Conservation (phyloP, 2,329 filamentous ascomycete genomes). For the Curvularia sp. region DNA sequence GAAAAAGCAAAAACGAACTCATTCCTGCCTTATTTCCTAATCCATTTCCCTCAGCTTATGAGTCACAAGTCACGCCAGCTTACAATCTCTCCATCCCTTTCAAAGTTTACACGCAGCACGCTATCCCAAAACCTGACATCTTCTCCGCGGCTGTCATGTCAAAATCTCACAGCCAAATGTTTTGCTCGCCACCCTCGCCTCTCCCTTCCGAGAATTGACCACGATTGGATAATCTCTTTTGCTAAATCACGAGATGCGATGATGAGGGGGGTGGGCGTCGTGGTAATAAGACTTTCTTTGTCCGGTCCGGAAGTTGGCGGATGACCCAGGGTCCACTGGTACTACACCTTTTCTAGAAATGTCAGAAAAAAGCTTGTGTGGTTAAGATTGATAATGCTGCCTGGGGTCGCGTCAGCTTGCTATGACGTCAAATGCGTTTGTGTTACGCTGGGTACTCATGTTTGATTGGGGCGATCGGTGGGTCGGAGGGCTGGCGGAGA, state of each 20-base stretch:
- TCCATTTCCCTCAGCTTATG: background rate
- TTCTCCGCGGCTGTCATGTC: background rate
- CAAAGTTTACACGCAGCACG: background rate
- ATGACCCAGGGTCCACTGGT: background rate
- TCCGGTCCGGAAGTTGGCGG: background rate
- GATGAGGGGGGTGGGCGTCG: background rate
- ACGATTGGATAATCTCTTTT: background rate
- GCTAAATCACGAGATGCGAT: background rate
- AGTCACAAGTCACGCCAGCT: background rate
- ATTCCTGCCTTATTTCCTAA: background rate
- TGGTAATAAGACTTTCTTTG: background rate
- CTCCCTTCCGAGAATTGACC: background rate
- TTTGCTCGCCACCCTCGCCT: background rate
- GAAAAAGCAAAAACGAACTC: background rate
- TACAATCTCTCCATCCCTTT: background rate
- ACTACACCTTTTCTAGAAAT: background rate
- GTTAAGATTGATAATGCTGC: background rate
- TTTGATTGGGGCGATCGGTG: background rate
- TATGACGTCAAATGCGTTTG: background rate
- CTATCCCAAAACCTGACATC: background rate
- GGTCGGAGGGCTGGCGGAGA: background rate
- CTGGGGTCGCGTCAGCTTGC: background rate
- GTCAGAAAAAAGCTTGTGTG: background rate
- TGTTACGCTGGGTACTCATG: background rate
- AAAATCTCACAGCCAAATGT: background rate